Evolutionary conservation across 306 rosid genomes (phyloP).

Genomic region (cucumber (Cucumis sativus)): Cucumber_9930_V3 NC_026661.2:688001-688500

Average conservation of each 20-base stretch:
- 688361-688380: neutral
- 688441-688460: neutral
- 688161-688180: conserved; percentile 11
- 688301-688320: conserved; percentile 34
- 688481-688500: neutral
- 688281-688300: conserved; percentile 85
- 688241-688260: conserved; percentile 60
- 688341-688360: neutral
- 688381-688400: neutral
- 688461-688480: neutral
- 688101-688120: neutral
- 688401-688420: neutral
- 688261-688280: conserved; percentile 56
- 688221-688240: conserved; percentile 48
- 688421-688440: neutral
- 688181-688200: conserved; percentile 18
- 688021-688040: neutral
- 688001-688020: neutral
- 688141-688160: conserved; percentile 20
- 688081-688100: neutral
- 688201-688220: conserved; percentile 58
- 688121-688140: conserved; percentile 41
- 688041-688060: neutral
- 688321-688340: conserved; percentile 64
- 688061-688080: neutral